Base-by-base conservation (phyloP, 345 rosid genomes). In the Dipteronia sinensis region DNA sequence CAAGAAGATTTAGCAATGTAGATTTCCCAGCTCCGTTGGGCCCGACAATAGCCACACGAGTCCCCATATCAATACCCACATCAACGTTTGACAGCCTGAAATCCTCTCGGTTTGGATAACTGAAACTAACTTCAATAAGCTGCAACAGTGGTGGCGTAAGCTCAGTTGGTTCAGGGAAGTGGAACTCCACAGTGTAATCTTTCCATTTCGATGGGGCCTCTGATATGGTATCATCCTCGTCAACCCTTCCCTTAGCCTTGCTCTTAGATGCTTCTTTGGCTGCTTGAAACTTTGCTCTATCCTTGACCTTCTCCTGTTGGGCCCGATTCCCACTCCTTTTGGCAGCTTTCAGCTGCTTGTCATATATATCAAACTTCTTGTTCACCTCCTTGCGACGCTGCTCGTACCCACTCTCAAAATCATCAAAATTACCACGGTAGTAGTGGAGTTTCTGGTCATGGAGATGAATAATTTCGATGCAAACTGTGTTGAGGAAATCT, bases 21-120 rank as follows among this genome's bases (percentile, higher is more conserved):
- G 97, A 94, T 76, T 96, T 96, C 53, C 97, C 99, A 66, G 99
- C 99, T 69, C 99, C 98, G 49, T 91, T 94, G 49, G 99, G 97
- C 73, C 99, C 99, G 62, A 92, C 94, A 46, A 94, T 94, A 31
- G 98, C 99, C 6, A 92, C 98, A 10, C 97, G 85, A 56, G 99
- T 94, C 65, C 97, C 98, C 99, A 96, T 94, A 84, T 96, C 99
- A 66, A 96, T 94, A 75, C 99, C 99, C 59, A 91, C 94, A 83
- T 96, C 99, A 69, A 96, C 93, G 75, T 92, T 77, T 0, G 94
- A 82, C 64, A 92, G 92, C 80, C 84, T 92, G 85, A 96, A 94
- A 79, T 96, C 98, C 25, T 82, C 83, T 15, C 99, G 83, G 62
- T 85, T 89, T 10, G 98, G 98, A 79, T 96, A 96, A 65, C 93